Evolutionary conservation across 2,329 filamentous ascomycete genomes (phyloP), one percentile per base, ranked within the genome.

Genomic region (Clonostachys sp.): DNA sequence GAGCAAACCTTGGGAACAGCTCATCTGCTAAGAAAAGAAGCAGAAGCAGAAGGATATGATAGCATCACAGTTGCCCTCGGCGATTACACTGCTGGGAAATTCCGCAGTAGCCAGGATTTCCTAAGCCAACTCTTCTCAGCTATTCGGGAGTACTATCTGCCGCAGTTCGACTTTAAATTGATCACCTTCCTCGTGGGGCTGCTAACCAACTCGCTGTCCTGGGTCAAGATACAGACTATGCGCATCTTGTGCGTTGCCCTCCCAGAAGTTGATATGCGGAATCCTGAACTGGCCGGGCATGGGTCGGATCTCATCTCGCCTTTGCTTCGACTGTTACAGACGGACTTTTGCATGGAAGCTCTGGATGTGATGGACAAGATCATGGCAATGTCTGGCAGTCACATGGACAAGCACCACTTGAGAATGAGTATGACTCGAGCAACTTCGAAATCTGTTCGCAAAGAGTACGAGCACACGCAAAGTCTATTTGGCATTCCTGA

Each of bases 381-480:
- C 57, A 95, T 96, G 80, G 89, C 88, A 30, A 92, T 97, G 74
- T 91, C 91, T 1, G 88, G 89, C 5, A 91, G 88, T 34, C 87
- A 92, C 2, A 90, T 96, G 78, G 94, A 97, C 65, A 90, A 89
- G 57, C 90, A 96, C 57, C 91, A 97, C 61, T 72, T 99, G 49
- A 84, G 94, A 38, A 99, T 99, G 95, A 97, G 92, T 66, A 96
- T 99, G 90, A 91, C 91, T 6, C 86, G 89, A 12, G 85, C 88
- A 2, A 90, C 91, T 3, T 94, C 91, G 1, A 87, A 88, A 56
- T 83, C 87, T 0, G 87, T 94, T 44, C 85, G 89, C 44, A 97
- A 96, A 62, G 91, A 97, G 66, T 97, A 96, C 57, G 92, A 96
- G 61, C 85, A 89, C 18, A 96, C 90, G 0, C 88, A 96, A 63